These are phyloP conservation scores for Phytophthora parvispora DNA, from an alignment of 352 stramenopile species.

Conservation along the genomic window DNA sequence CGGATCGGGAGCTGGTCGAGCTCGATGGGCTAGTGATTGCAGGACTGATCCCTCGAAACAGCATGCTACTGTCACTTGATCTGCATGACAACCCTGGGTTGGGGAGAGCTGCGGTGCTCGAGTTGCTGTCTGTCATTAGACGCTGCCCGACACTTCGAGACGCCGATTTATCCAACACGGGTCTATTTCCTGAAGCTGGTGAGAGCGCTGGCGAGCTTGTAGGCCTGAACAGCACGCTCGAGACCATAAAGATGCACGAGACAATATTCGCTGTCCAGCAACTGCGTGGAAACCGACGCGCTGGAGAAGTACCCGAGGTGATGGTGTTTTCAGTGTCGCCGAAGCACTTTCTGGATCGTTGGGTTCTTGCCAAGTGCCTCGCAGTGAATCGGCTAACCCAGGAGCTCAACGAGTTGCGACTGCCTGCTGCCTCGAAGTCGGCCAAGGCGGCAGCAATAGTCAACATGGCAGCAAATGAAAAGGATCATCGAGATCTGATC, in stretches of 20 bases:
- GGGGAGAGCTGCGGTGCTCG: conserved; percentile 58
- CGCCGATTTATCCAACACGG: conserved; percentile 65
- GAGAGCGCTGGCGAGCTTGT: conserved; percentile 71
- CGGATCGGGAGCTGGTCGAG: conserved; percentile 48
- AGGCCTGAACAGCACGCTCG: conserved; percentile 64
- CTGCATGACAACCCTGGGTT: conserved; percentile 67
- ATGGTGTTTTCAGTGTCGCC: conserved; percentile 39
- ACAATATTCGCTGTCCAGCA: conserved; percentile 54
- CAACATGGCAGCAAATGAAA: conserved; percentile 16
- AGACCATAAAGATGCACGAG: conserved; percentile 70
- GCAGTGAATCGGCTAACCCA: conserved; percentile 70
- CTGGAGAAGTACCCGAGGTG: conserved; percentile 27
- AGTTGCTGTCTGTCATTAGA: conserved; percentile 64
- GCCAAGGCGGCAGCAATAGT: conserved; percentile 15
- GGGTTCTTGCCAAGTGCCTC: conserved; percentile 77
- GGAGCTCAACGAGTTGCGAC: conserved; percentile 62
- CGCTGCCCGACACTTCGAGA: conserved; percentile 62
- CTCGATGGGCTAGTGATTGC: conserved; percentile 75
- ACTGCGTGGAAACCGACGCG: conserved; percentile 50
- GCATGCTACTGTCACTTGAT: conserved; percentile 68
- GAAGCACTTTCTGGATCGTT: conserved; percentile 66
- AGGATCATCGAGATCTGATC: conserved; percentile 39
- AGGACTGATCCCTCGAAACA: conserved; percentile 65
- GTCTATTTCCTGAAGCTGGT: conserved; percentile 65
- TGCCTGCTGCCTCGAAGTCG: conserved; percentile 31